phyloP scores from a whole-genome alignment of 2,329 filamentous ascomycete genomes.

The Volutella citrinella region DNA sequence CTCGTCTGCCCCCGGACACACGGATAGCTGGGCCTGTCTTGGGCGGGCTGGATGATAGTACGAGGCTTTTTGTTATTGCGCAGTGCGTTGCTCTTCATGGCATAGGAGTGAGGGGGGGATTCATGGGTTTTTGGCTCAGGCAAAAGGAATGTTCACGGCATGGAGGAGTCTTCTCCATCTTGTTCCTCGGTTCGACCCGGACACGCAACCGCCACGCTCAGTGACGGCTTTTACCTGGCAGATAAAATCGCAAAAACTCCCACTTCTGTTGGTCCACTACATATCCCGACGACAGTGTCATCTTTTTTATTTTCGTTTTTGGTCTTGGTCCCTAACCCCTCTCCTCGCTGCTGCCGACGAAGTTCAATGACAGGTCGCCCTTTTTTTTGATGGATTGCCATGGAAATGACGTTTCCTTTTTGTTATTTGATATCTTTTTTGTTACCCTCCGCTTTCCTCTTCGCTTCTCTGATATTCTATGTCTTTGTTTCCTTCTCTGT shows the following conservation, averaged over 20 bases:
- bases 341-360: conserved; percentile 17
- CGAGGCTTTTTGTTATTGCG: conserved; percentile 30
- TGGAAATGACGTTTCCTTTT: conserved; percentile 29
- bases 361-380: too few species aligned
- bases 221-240: conserved; percentile 26
- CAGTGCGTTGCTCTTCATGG: conserved; percentile 33
- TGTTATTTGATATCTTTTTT: conserved; percentile 13
- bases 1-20: conserved; percentile 27
- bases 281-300: conserved; percentile 21
- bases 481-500: conserved; percentile 16
- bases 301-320: conserved; percentile 15
- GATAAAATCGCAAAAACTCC: conserved; percentile 28
- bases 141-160: conserved; percentile 35
- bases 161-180: conserved; percentile 31
- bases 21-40: conserved; percentile 30
- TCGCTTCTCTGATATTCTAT: conserved; percentile 17
- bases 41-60: conserved; percentile 35
- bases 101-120: conserved; percentile 33
- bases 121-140: conserved; percentile 36
- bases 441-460: conserved; percentile 20
- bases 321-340: too few species aligned
- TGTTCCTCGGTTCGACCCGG: conserved; percentile 25
- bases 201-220: conserved; percentile 18
- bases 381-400: conserved; percentile 25
- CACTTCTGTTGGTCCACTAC: conserved; percentile 14